phyloP scores from a whole-genome alignment of 768 basidiomycete genomes.

The Glaciozyma antarctica region DNA sequence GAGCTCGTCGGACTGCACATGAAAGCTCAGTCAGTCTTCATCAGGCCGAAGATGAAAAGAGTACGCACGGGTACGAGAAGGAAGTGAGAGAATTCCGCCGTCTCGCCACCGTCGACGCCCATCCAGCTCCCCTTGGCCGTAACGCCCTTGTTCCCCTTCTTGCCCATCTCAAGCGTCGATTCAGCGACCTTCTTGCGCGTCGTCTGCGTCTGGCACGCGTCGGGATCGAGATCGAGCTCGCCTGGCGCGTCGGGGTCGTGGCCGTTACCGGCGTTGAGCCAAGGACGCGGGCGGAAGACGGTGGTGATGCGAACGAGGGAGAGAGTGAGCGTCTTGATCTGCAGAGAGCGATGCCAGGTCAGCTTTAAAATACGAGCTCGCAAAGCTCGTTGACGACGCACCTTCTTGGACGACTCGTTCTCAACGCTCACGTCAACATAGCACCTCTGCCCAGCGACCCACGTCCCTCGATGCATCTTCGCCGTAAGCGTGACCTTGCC shows the following conservation, averaged over 20 bases:
- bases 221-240: conserved; percentile 43
- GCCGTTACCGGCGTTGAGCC: conserved; percentile 38
- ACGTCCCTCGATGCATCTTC: conserved; percentile 58
- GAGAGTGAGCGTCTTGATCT: conserved; percentile 56
- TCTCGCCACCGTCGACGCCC: conserved; percentile 59
- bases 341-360: neutral
- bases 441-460: conserved; percentile 75
- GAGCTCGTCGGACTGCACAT: conserved; percentile 54
- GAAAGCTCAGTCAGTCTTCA: neutral
- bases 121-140: conserved; percentile 86
- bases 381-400: neutral
- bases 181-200: conserved; percentile 57
- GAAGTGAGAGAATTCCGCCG: conserved; percentile 56
- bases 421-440: conserved; percentile 55
- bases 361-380: no score
- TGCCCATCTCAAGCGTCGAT: conserved; percentile 56
- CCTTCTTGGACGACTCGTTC: conserved; percentile 52
- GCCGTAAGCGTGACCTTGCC: conserved; percentile 60
- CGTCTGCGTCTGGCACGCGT: conserved; percentile 57
- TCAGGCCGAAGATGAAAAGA: neutral
- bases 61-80: conserved; percentile 63
- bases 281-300: conserved; percentile 52
- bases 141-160: conserved; percentile 56
- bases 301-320: conserved; percentile 58
- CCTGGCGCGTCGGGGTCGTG: conserved; percentile 19